These are phyloP conservation scores for Irpex rosettiformis DNA, from an alignment of 1,284 basidiomycete species.

Conservation along the genomic window DNA sequence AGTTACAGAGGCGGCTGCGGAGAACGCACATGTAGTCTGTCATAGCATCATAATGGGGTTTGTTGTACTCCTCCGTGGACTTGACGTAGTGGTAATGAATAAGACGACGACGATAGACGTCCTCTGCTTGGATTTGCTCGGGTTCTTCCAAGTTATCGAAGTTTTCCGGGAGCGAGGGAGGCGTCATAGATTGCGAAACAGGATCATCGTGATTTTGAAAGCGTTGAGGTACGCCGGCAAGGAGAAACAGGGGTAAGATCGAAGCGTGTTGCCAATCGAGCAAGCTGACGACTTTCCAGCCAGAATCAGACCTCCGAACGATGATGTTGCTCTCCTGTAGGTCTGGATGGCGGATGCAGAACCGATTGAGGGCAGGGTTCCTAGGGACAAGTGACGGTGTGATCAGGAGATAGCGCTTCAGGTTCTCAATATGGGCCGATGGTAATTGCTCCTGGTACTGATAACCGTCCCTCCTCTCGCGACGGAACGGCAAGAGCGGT, in stretches of 20 bases:
- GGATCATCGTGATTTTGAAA: constrained; percentile 44
- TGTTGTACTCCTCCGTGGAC: constrained; percentile 39
- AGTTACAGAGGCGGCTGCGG: constrained; percentile 36
- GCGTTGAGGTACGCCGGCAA: constrained; percentile 37
- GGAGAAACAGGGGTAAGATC: constrained; percentile 46
- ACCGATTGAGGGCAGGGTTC: constrained; percentile 26
- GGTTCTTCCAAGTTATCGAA: constrained; percentile 31
- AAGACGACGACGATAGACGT: constrained; percentile 29
- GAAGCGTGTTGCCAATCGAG: constrained; percentile 44
- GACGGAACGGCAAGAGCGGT: constrained; percentile 42
- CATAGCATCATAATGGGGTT: constrained; percentile 34
- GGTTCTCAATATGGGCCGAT: constrained; percentile 32
- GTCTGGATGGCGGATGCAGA: constrained; percentile 34
- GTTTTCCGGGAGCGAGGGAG: constrained; percentile 38
- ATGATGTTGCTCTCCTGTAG: constrained; percentile 33
- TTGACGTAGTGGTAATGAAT: constrained; percentile 44
- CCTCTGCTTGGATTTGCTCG: constrained; percentile 17
- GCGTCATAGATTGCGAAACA: constrained; percentile 33
- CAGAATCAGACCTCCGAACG: constrained; percentile 22
- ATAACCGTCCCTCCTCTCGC: constrained; percentile 37
- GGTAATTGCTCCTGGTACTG: constrained; percentile 43
- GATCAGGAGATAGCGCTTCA: constrained; percentile 31
- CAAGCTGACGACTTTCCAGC: constrained; percentile 15
- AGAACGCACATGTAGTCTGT: constrained; percentile 31
- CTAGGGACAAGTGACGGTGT: constrained; percentile 34